Base-by-base conservation (phyloP, 1,284 basidiomycete species). In the Moesziomyces parantarcticus region DNA sequence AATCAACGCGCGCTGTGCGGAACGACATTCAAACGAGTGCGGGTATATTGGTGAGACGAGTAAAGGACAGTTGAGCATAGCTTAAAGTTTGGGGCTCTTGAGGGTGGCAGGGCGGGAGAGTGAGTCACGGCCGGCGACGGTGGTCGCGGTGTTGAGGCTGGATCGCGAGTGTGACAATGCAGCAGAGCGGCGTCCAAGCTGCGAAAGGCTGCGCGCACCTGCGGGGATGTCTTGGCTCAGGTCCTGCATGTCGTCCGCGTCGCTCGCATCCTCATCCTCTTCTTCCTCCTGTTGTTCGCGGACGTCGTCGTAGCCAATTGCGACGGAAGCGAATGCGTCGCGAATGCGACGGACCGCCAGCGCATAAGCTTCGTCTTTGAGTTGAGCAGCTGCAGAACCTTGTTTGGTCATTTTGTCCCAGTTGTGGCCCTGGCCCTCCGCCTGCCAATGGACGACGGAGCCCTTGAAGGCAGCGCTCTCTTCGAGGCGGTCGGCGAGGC, bases 321-420 rank as follows among this genome's bases (percentile, higher is more conserved):
- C 59, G 16, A 69, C 49, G 10, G 32, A 25, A 0, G 64, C 64
- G 36, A 77, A 77, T 0, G 67, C 62, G 34, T 60, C 59, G 8
- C 70, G 44, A 16, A 77, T 54, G 18, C 69, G 46, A n/a, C 47
- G n/a, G 5, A 66, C 23, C 11, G 60, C 51, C 36, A 74, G 36
- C 5, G 45, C 29, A 42, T 77, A 77, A 3, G 68, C 72, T n/a
- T 76, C 62, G 11, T 70, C 52, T 32, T 61, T 67, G 40, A 71
- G 14, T 49, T 64, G 58, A 9, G 49, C 75, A 11, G 73, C 51
- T 14, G 39, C 22, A 6, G 58, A 47, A 8, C 58, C 64, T 32
- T 50, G 21, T 36, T 69, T 56, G 10, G 60, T 61, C 72, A 77
- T 75, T 41, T 77, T 75, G 40, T 77, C 75, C 75, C 73, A 76